These are phyloP conservation scores for Aureobasidium sp. DNA, from an alignment of 2,329 filamentous ascomycete genomes.

Conservation along the genomic window DNA sequence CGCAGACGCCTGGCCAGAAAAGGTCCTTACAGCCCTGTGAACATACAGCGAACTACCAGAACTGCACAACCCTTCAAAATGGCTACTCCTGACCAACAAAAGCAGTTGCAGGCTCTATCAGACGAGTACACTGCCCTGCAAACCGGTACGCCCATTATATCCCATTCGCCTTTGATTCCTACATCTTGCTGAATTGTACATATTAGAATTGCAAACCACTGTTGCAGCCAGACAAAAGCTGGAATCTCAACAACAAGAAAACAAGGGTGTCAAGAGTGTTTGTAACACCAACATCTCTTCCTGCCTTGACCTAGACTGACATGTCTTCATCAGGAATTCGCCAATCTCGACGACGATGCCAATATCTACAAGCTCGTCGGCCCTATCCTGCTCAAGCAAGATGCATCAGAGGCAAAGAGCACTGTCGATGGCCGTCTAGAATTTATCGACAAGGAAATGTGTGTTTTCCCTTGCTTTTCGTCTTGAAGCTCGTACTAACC, in stretches of 20 bases:
- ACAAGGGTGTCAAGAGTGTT: slow-evolving; percentile 76
- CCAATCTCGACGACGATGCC: slow-evolving; percentile 67
- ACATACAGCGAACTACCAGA: background rate
- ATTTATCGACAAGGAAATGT: slow-evolving; percentile 94
- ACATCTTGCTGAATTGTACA: background rate
- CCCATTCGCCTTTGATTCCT: background rate
- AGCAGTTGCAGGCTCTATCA: slow-evolving; percentile 70
- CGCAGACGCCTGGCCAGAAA: background rate
- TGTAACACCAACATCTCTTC: slow-evolving; percentile 8
- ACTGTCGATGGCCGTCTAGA: slow-evolving; percentile 86
- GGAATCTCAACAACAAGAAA: slow-evolving; percentile 91
- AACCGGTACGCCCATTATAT: slow-evolving; percentile 51
- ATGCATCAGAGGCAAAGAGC: slow-evolving; percentile 80
- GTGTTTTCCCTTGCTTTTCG: slow-evolving; percentile 27
- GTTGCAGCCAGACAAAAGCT: slow-evolving; percentile 82
- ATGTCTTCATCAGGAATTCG: slow-evolving; percentile 61
- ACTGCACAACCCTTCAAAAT: background rate
- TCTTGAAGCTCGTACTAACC: background rate
- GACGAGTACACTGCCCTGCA: slow-evolving; percentile 86
- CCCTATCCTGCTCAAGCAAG: slow-evolving; percentile 89
- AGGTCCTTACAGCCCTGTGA: background rate
- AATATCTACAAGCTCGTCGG: slow-evolving; percentile 95
- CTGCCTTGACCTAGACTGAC: background rate
- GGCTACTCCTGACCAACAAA: slow-evolving; percentile 55
- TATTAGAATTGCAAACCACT: slow-evolving; percentile 66